Percentiles rank a stretch among this genome's conserved stretches.
phyloP scores from a whole-genome alignment of 2,329 filamentous ascomycete genomes.

The Fusarium sublunatum region DNA sequence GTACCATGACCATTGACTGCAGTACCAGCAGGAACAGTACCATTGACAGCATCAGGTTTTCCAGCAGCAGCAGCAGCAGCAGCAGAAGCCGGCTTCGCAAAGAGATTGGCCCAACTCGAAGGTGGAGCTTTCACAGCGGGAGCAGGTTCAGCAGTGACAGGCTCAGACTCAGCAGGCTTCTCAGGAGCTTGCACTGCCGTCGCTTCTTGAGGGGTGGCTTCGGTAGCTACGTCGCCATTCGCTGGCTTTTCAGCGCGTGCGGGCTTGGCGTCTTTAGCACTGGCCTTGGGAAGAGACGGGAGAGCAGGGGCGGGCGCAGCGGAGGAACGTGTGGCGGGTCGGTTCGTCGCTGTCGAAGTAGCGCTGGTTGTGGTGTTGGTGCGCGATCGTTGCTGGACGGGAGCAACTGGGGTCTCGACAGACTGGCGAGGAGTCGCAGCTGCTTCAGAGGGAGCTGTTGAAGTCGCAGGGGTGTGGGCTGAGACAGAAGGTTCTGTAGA shows the following conservation, averaged over 20 bases:
- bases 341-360: slow-evolving; percentile 44
- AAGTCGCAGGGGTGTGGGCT: slow-evolving; percentile 31
- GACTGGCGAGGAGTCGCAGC: slow-evolving; percentile 40
- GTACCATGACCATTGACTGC: slow-evolving; percentile 43
- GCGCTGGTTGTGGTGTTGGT: slow-evolving; percentile 42
- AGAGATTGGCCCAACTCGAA: slow-evolving; percentile 56
- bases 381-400: slow-evolving; percentile 45
- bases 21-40: slow-evolving; percentile 28
- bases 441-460: slow-evolving; percentile 33
- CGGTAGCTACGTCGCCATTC: slow-evolving; percentile 35
- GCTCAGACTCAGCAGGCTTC: slow-evolving; percentile 41
- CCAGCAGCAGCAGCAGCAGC: slow-evolving; percentile 29
- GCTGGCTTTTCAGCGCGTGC: slow-evolving; percentile 42
- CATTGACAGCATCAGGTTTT: slow-evolving; percentile 45
- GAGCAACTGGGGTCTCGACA: slow-evolving; percentile 50
- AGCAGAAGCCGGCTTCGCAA: slow-evolving; percentile 48
- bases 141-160: slow-evolving; percentile 27
- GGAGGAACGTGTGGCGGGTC: slow-evolving; percentile 48
- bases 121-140: slow-evolving; percentile 49
- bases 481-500: slow-evolving; percentile 28
- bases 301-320: slow-evolving; percentile 58
- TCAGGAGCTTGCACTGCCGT: slow-evolving; percentile 34
- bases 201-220: slow-evolving; percentile 23
- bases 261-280: slow-evolving; percentile 48
- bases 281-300: slow-evolving; percentile 58